Evolutionary conservation across 2,329 filamentous ascomycete species (phyloP), one percentile per base, ranked within the genome.

Genomic region (Aspergillus oerlinghausenensis): DNA sequence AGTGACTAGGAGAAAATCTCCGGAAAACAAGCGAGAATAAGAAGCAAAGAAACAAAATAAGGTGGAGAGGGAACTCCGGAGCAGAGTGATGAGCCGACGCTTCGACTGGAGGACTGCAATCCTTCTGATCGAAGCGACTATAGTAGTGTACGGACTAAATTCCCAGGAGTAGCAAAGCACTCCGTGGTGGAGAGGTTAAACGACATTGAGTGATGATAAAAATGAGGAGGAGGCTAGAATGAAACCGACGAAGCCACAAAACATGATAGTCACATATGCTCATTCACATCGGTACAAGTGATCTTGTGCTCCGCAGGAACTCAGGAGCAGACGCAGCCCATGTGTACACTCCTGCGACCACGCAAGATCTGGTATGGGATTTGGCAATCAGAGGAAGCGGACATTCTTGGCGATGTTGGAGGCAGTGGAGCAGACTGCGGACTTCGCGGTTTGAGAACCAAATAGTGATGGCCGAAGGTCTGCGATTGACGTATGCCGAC

Each of bases 1-100:
- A 71, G 59, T 65, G 67, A 56, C 60, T 60, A 63, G 66, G 68
- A 67, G 64, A 32, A 51, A 49, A 50, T 60, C 64, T 66, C 60
- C 63, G 54, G 55, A 21, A 29, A 28, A 35, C 11, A 50, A 45
- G 60, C 28, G 42, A 55, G 25, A 48, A 58, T 38, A 55, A 57
- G 32, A 57, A 55, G 48, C 32, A 52, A 45, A 54, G 29, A 54
- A 55, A 58, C 26, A 48, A 55, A 8, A 49, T 35, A 17, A 43
- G 35, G 25, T 47, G 25, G 28, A 35, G 35, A 32, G 32, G 48
- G 35, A 32, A 50, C 49, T 35, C 50, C 51, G 25, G 49, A 49
- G 43, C 42, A 38, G 14, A 6, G 7, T 38, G 32, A 35, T 6
- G 14, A 35, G 32, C 17, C 32, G 32, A 17, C 4, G 32, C 32